Conservation (phyloP, 2,329 filamentous ascomycete genomes). For the Septoria linicola region DNA sequence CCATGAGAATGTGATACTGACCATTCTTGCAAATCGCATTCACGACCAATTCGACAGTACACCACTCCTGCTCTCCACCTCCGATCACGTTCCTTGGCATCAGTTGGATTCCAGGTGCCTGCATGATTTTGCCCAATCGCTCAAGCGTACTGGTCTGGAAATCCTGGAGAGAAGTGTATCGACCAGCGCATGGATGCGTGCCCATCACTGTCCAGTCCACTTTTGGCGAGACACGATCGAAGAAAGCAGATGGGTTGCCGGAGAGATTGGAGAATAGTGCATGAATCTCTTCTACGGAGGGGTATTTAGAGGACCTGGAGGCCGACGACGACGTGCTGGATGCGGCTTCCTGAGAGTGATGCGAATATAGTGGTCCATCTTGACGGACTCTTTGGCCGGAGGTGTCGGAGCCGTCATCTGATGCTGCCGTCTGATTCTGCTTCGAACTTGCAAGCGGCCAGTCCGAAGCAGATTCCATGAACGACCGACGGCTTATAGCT, state of each 20-base stretch:
- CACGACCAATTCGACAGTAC: slow-evolving; percentile 22
- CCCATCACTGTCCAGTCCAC: slow-evolving; percentile 29
- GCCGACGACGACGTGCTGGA: too few relatives aligned
- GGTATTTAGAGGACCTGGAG: slow-evolving; percentile 5
- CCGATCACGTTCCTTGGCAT: slow-evolving; percentile 25
- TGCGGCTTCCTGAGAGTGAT: too few relatives aligned
- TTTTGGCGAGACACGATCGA: slow-evolving; percentile 19
- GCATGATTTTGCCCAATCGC: slow-evolving; percentile 21
- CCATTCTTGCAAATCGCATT: slow-evolving; percentile 22
- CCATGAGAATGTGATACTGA: background rate
- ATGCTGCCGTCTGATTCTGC: background rate
- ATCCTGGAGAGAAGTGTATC: slow-evolving; percentile 16
- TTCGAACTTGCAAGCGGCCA: slow-evolving; percentile 5
- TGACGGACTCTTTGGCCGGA: slow-evolving; percentile 4
- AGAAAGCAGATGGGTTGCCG: slow-evolving; percentile 13
- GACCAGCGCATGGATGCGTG: slow-evolving; percentile 22
- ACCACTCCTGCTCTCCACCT: slow-evolving; percentile 23
- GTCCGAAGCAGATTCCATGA: slow-evolving; percentile 5
- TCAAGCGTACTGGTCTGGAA: slow-evolving; percentile 18
- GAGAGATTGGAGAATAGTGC: slow-evolving; percentile 20
- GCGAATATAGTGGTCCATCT: slow-evolving; percentile 3
- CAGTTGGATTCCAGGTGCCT: slow-evolving; percentile 17
- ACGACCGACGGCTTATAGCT: background rate
- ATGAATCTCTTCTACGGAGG: slow-evolving; percentile 13
- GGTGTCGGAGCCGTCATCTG: background rate